Evolutionary conservation across 306 rosid genomes (phyloP), one percentile per base, ranked within the genome.

Genomic region (Cyclanthera cordifolia): DNA sequence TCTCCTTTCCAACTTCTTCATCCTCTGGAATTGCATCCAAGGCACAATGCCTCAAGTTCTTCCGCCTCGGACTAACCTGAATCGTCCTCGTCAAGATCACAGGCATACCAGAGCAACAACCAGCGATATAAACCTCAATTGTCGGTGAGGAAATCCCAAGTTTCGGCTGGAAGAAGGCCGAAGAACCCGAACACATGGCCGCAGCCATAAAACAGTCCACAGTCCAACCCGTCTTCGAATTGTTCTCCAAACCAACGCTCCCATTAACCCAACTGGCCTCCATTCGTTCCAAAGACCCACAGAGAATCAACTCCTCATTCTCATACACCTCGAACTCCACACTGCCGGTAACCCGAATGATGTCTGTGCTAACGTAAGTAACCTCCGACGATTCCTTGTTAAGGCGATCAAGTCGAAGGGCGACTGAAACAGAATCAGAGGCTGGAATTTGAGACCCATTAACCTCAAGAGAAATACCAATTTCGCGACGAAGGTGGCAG

Each of bases 11-110:
- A 69, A 84, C 67, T 59, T 88, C 97, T 61, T 88, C 95, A 51
- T 88, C 93, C 78, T 90, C 97, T 6, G 97, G 97, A 78, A 90
- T 90, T 2, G 89, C 95, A 71, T 90, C 95, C 15, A 90, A 80
- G 47, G 55, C 76, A 50, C 74, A 54, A 14, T 84, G 95, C 20
- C 85, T 74, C 1, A 81, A 55, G 25, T 75, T 72, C 73, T 85
- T 88, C 86, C 93, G 70, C 77, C 85, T 71, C 0, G 93, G 95
- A 68, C 89, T 88, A 76, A 88, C 58, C 79, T 79, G 92, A 78
- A 88, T 86, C 3, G 79, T 86, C 83, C 80, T 84, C 2, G 85
- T 88, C 74, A 90, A 71, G 45, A 90, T 90, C 77, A 86, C 93
- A 1, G 97, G 97, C 76, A 79, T 76, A 0, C 97, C 89, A 0